Base-by-base conservation (phyloP, 1,139 yeast species). In the Lodderomyces parapsilosis region DNA sequence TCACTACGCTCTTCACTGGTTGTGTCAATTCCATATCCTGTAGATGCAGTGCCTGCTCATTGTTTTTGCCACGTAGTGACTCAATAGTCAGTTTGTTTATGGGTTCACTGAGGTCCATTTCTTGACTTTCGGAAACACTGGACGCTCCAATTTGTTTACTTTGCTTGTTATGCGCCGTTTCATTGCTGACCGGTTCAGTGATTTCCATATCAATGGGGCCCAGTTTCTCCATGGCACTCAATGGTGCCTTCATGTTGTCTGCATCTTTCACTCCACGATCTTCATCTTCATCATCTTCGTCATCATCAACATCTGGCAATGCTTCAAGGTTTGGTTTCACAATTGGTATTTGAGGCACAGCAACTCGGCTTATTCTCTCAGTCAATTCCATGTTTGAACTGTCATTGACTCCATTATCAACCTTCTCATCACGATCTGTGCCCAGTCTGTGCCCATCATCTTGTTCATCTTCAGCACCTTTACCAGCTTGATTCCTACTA, bases 21-120 rank as follows among this genome's bases (percentile, higher is more conserved):
- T 41, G 33, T 3, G 42, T 43, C 25, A 43, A 34, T 38, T 42
- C 41, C 44, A 42, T 38, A 14, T 34, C 42, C 14, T 36, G 24
- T 1, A 2, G 14, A 10, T 20, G 25, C 33, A 22, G 10, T 2
- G 10, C 18, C 13, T 17, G 11, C 3, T 14, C 32, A 15, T 6
- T 17, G 15, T 23, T 17, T 30, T 7, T 4, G 5, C 32, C 30
- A 18, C 15, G 30, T 19, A 22, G 13, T 19, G 30, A 10, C 8
- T 35, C 35, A 13, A 10, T 24, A 5, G 37, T 27, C 1, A 41
- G 36, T 10, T 32, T 42, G 5, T 45, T 43, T 4, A 50, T 28
- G 17, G 52, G 40, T 41, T 54, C 50, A 17, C 57, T 53, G 19
- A 53, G 25, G 27, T 53, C 56, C 55, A 50, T 53, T n/a, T 48